Evolutionary conservation across 768 basidiomycete species (phyloP), one percentile per base, ranked within the genome.

Genomic region (Saitozyma sp.): DNA sequence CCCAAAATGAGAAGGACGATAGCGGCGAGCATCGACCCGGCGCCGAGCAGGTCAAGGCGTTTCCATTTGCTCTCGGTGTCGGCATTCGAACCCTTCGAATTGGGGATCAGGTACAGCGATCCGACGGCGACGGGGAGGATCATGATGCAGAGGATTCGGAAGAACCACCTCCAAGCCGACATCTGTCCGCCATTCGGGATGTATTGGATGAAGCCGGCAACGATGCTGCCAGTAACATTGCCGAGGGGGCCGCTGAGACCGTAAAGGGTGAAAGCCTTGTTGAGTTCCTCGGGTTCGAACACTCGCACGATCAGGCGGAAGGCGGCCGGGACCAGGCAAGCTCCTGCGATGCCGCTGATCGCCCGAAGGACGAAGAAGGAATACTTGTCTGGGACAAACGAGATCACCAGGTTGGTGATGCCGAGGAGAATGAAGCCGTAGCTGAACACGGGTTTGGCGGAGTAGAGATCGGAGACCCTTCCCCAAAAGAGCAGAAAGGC

Each of bases 1-100:
- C 75, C 78, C 45, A 77, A 69, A 43, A 78, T 71, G 56, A 78
- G 64, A 9, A 79, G 69, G 56, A 77, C 62, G 63, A 77, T 69
- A 10, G 69, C 59, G n/a, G 67, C 54, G 13, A 75, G 66, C 67
- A 75, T 75, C 50, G 61, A 45, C 41, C 71, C 67, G 0, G 63
- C 61, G 2, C 75, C 75, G 64, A 75, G 45, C 20, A 73, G 56
- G 56, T 77, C 76, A 55, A 77, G 65, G 29, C 74, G 68, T 39
- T 70, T 69, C 50, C 60, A 67, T 43, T 69, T 66, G 41, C 66
- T 59, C 9, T 53, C 20, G 9, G 56, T 62, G 8, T 63, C 59
- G 17, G 53, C 54, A 8, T 10, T 8, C 16, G 58, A 50, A 17
- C 66, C 64, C 9, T 45, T 54, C 8, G 73, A 59, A 16, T 67